phyloP scores from a whole-genome alignment of 106 monocot species.

The Apostasia shenzhenica region DNA sequence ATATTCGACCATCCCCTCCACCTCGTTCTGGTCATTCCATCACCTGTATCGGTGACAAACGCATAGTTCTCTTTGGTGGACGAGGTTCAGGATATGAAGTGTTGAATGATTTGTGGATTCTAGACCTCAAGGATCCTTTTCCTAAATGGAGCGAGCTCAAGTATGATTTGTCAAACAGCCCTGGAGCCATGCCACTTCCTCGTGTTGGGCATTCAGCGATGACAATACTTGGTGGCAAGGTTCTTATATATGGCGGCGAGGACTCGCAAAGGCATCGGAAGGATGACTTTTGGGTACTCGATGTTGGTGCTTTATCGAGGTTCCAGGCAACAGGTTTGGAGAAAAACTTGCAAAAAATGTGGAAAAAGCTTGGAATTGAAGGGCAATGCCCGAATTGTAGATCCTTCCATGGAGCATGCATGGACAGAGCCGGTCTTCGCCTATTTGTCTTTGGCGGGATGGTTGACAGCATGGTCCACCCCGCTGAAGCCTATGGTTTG shows the following conservation, averaged over 20 bases:
- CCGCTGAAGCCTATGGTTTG: conserved; percentile 55
- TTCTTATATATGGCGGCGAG: conserved; percentile 88
- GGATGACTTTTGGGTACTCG: conserved; percentile 79
- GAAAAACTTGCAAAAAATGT: conserved; percentile 28
- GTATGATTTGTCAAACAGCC: conserved; percentile 22
- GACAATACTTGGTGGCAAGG: conserved; percentile 46
- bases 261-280: conserved; percentile 75
- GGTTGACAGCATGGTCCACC: conserved; percentile 62
- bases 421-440: conserved; percentile 43
- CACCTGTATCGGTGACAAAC: conserved; percentile 50
- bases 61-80: conserved; percentile 79
- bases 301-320: conserved; percentile 22
- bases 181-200: conserved; percentile 35
- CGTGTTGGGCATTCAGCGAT: conserved; percentile 79
- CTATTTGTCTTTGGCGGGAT: conserved; percentile 82
- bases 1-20: conserved; percentile 29
- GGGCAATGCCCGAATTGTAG: conserved; percentile 42
- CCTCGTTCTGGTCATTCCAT: conserved; percentile 87
- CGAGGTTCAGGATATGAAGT: conserved; percentile 71
- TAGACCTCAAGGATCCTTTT: conserved; percentile 33
- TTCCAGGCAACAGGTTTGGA: conserved; percentile 8
- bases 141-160: conserved; percentile 68
- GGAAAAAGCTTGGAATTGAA: conserved; percentile 58
- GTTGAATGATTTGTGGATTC: conserved; percentile 78
- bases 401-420: conserved; percentile 78